A percentile compares a stretch with the other conserved stretches of the same genome.
phyloP scores from a whole-genome alignment of 805 yeast genomes.

The Metschnikowia matae region DNA sequence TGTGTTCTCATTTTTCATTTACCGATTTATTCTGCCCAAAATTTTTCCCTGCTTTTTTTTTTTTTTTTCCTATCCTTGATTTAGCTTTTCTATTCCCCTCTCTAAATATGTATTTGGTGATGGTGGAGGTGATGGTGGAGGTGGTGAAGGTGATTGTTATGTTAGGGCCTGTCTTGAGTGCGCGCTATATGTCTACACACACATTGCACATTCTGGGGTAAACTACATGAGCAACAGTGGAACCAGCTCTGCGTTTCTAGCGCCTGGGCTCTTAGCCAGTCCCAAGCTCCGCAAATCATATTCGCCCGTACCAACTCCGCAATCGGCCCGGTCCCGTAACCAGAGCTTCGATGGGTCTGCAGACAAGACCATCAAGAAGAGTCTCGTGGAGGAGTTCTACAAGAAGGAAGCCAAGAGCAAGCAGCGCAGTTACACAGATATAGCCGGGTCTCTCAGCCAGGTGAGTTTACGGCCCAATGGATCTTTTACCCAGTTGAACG shows the following conservation, averaged over 20 bases:
- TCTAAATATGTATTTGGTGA: no score
- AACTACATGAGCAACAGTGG: slow-evolving; percentile 2
- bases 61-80: no score
- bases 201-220: not conserved
- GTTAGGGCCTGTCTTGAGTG: no score
- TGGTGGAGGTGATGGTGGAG: no score
- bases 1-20: no score
- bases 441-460: not conserved
- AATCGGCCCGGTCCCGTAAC: not conserved
- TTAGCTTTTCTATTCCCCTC: no score
- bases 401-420: slow-evolving; percentile 19
- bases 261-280: slow-evolving; percentile 3
- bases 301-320: slow-evolving; percentile 1
- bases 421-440: slow-evolving; percentile 4
- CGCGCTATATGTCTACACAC: not conserved
- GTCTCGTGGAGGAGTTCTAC: slow-evolving; percentile 41
- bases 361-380: slow-evolving; percentile 22
- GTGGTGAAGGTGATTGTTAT: no score
- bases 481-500: not conserved
- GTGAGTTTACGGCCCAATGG: not conserved
- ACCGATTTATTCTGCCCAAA: no score
- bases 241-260: not conserved
- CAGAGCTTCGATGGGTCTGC: slow-evolving; percentile 1
- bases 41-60: no score
- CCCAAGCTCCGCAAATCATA: slow-evolving; percentile 1